Conservation (phyloP, 1,284 basidiomycete species). For the Cronartium quercuum region DNA sequence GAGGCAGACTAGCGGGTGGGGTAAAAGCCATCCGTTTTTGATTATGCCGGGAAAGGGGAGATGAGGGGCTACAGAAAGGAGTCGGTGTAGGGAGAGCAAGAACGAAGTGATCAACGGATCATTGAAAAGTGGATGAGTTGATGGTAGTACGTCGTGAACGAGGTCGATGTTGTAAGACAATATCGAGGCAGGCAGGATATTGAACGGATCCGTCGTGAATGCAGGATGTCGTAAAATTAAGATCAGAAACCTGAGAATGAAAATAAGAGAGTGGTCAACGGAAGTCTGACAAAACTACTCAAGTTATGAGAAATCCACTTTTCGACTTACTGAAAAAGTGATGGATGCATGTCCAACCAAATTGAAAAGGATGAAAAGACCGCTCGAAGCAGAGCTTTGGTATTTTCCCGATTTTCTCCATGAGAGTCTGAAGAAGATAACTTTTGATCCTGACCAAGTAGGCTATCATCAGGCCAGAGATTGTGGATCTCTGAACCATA, state of each 20-base stretch:
- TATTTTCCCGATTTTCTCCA: background rate
- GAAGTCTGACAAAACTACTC: too few species aligned
- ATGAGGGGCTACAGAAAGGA: slow-evolving; percentile 30
- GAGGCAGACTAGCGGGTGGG: slow-evolving; percentile 7
- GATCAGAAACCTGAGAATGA: slow-evolving; percentile 12
- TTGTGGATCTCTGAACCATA: background rate
- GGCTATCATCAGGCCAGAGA: background rate
- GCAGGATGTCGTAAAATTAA: slow-evolving; percentile 35
- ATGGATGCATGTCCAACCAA: slow-evolving; percentile 20
- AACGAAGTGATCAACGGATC: background rate
- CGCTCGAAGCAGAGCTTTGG: slow-evolving; percentile 4
- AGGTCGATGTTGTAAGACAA: background rate
- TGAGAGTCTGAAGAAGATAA: background rate
- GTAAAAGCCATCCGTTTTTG: slow-evolving; percentile 16
- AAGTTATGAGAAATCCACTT: too few species aligned
- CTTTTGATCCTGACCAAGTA: background rate
- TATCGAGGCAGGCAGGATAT: slow-evolving; percentile 7
- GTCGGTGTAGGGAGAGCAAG: slow-evolving; percentile 15
- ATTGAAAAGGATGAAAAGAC: slow-evolving; percentile 24
- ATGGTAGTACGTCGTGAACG: background rate
- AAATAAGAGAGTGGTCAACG: too few species aligned
- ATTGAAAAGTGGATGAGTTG: slow-evolving; percentile 18
- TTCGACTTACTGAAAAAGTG: slow-evolving; percentile 16
- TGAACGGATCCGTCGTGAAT: slow-evolving; percentile 24
- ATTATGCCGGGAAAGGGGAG: slow-evolving; percentile 36